Evolutionary conservation across 208 protist species (phyloP).

Genomic region (Acanthamoeba pearcei): DNA sequence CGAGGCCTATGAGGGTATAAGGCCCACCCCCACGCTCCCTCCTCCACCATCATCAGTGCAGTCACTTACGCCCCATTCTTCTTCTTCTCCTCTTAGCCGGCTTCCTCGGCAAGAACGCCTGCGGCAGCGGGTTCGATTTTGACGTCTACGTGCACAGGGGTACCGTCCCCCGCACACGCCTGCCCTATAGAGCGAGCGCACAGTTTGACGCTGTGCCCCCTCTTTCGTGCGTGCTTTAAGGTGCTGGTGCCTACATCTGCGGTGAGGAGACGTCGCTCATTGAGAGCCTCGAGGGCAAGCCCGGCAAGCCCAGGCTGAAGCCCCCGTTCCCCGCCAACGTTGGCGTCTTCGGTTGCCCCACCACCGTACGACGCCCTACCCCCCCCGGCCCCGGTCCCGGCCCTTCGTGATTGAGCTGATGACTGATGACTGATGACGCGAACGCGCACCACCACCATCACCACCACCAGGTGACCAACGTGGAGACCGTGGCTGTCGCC

Average conservation of each 20-base stretch:
- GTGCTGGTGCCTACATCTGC: conserved; percentile 99
- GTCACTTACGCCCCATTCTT: not conserved
- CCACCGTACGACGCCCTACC: conserved; percentile 92
- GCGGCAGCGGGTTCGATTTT: conserved; percentile 98
- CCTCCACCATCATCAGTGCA: not conserved
- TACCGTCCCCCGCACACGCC: not conserved
- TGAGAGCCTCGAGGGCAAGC: conserved; percentile 97
- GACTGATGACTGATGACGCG: too few relatives aligned
- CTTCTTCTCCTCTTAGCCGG: conserved; percentile 83
- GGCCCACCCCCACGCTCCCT: not conserved
- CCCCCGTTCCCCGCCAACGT: conserved; percentile 99
- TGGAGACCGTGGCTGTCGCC: conserved; percentile 98
- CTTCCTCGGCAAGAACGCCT: conserved; percentile 98
- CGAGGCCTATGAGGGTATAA: conserved; percentile 94
- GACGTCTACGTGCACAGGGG: conserved; percentile 98
- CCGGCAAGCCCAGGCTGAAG: conserved; percentile 98
- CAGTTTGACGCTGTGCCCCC: not conserved
- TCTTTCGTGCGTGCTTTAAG: not conserved
- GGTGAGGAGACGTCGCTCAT: conserved; percentile 99
- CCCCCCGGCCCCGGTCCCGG: too few relatives aligned
- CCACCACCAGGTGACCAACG: conserved; percentile 93
- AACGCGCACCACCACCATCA: too few relatives aligned
- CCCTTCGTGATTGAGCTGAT: too few relatives aligned
- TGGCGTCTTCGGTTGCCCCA: conserved; percentile 99
- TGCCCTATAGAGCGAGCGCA: too few relatives aligned